These are phyloP conservation scores for Daldinia decipiens DNA, from an alignment of 495 filamentous ascomycete genomes.

Conservation along the genomic window DNA sequence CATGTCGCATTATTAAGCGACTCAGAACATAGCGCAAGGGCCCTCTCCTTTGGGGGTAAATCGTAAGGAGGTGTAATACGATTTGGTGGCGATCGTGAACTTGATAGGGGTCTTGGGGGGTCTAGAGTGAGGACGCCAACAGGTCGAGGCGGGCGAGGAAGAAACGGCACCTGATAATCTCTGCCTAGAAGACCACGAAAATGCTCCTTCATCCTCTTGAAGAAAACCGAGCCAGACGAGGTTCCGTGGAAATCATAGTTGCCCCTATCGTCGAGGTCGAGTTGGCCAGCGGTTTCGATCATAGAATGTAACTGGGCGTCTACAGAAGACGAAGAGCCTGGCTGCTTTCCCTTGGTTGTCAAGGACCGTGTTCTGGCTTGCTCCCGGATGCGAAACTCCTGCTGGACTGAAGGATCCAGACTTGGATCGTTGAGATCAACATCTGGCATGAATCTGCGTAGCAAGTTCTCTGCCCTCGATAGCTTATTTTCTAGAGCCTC, in stretches of 20 bases:
- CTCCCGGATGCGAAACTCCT: conserved; percentile 63
- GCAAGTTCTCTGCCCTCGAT: conserved; percentile 82
- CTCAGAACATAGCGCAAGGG: conserved; percentile 75
- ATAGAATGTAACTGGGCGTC: conserved; percentile 91
- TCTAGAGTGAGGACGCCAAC: conserved; percentile 64
- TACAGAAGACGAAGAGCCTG: conserved; percentile 32
- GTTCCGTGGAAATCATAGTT: conserved; percentile 96
- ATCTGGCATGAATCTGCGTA: conserved; percentile 83
- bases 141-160: conserved; percentile 55
- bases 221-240: conserved; percentile 89
- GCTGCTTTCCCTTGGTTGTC: conserved; percentile 55
- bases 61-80: conserved; percentile 69
- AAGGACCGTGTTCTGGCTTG: conserved; percentile 52
- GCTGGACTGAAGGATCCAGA: conserved; percentile 74
- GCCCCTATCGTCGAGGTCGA: conserved; percentile 91
- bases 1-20: conserved; percentile 86
- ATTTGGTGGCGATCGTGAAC: conserved; percentile 67
- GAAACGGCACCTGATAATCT: conserved; percentile 59
- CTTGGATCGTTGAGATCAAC: conserved; percentile 85
- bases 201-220: conserved; percentile 84
- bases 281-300: conserved; percentile 87
- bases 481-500: conserved; percentile 88
- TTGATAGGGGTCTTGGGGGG: conserved; percentile 72
- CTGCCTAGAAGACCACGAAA: conserved; percentile 71
- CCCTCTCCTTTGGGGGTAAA: conserved; percentile 75